Conservation (phyloP, 805 yeast species). For the Nakazawaea siamensis region DNA sequence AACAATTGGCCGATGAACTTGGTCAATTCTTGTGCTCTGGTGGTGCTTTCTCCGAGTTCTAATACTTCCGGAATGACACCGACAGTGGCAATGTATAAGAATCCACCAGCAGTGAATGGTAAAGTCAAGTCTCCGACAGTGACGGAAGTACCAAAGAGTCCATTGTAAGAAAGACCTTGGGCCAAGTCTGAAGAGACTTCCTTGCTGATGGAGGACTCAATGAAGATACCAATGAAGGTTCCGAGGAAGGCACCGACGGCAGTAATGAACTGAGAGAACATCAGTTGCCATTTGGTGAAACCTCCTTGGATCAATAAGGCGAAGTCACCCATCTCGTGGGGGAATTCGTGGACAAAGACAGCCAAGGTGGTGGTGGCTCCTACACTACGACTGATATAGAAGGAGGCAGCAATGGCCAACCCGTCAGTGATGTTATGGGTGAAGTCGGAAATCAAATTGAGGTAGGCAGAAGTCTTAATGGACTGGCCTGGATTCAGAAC, state of each 20-base stretch:
- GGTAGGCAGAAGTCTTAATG: conserved; percentile 45
- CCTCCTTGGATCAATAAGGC: conserved; percentile 67
- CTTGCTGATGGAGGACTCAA: conserved; percentile 32
- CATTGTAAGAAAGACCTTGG: conserved; percentile 16
- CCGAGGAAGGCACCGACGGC: conserved; percentile 61
- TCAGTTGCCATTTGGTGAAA: conserved; percentile 54
- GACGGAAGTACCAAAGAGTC: conserved; percentile 44
- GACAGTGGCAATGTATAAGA: conserved; percentile 62
- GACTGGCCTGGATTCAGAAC: conserved; percentile 26
- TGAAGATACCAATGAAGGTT: conserved; percentile 51
- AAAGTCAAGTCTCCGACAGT: conserved; percentile 42
- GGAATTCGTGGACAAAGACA: conserved; percentile 69
- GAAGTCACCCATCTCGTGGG: conserved; percentile 78
- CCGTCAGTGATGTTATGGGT: conserved; percentile 76
- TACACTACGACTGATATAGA: conserved; percentile 46
- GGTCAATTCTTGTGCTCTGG: conserved; percentile 28
- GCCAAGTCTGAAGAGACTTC: conserved; percentile 11
- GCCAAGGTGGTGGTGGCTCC: conserved; percentile 69
- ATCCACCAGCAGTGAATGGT: conserved; percentile 74
- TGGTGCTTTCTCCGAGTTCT: conserved; percentile 28
- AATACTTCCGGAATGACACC: conserved; percentile 71
- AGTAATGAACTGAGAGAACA: conserved; percentile 59
- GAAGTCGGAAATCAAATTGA: conserved; percentile 63
- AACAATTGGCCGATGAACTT: conserved; percentile 38
- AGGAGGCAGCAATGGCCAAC: conserved; percentile 63